Percentiles rank a stretch among this genome's conserved stretches.
These are phyloP conservation scores for Phyllosticta capitalensis DNA, from an alignment of 2,329 filamentous ascomycete species.

Conservation along the genomic window DNA sequence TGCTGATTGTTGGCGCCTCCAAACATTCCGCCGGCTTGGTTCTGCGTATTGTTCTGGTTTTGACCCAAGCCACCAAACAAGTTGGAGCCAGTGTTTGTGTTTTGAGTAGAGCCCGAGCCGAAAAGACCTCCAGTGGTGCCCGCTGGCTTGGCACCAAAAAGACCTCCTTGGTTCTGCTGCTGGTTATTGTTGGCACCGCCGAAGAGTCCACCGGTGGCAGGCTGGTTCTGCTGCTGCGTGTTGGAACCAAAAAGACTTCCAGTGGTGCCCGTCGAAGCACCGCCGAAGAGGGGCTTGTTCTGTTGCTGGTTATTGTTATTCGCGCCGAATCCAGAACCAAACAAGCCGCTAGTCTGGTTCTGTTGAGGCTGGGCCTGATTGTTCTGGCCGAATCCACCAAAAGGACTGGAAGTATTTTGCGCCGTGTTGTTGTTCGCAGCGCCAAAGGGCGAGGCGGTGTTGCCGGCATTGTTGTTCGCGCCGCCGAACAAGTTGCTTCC, in stretches of 20 bases:
- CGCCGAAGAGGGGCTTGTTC: constrained; percentile 38
- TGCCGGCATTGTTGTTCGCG: background rate
- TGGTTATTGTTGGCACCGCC: constrained; percentile 26
- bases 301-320: constrained; percentile 27
- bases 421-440: constrained; percentile 13
- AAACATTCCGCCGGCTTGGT: constrained; percentile 20
- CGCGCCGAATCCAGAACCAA: constrained; percentile 31
- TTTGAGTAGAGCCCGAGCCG: constrained; percentile 15
- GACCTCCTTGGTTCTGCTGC: constrained; percentile 18
- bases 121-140: constrained; percentile 22
- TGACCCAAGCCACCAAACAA: constrained; percentile 17
- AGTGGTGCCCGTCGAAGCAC: constrained; percentile 17
- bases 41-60: constrained; percentile 13
- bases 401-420: constrained; percentile 15
- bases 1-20: constrained; percentile 17
- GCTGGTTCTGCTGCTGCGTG: constrained; percentile 20
- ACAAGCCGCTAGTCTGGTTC: constrained; percentile 30
- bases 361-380: constrained; percentile 21
- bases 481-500: constrained; percentile 23
- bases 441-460: constrained; percentile 3
- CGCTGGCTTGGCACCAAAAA: constrained; percentile 32
- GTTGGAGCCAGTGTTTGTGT: constrained; percentile 14
- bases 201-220: constrained; percentile 29
- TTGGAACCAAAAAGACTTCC: constrained; percentile 42
- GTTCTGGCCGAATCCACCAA: constrained; percentile 19